Evolutionary conservation across 768 basidiomycete species (phyloP), one percentile per base, ranked within the genome.

Genomic region (Tulasnella sp.): DNA sequence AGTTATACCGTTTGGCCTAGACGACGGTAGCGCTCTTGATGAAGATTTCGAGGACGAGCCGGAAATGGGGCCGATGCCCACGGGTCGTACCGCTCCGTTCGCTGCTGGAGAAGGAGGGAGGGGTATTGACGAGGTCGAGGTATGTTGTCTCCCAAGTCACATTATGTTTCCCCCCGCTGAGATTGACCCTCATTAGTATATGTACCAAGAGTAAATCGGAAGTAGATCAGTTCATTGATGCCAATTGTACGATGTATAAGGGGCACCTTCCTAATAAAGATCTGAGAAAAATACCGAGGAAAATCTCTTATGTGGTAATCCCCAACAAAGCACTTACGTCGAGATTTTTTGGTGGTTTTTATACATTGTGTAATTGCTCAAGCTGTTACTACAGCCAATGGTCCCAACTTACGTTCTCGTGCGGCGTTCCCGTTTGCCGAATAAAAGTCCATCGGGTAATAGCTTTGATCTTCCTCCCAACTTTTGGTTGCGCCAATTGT

Each of bases 391-490:
- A n/a, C n/a, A n/a, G n/a, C n/a, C n/a, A n/a, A n/a, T n/a, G n/a
- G n/a, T n/a, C 60, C 60, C 35, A 62, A 31, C 29, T 25, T 39
- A 17, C 60, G 37, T 40, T 31, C 31, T 32, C 43, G n/a, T 14
- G 60, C 60, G 19, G 59, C 45, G 15, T 48, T 34, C 27, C 77
- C 85, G 2, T 82, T 83, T 6, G 82, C 85, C 31, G 77, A 76
- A 63, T 98, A 99, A 69, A 98, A 99, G 69, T 99, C 88, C 96
- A 99, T 99, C 2, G 89, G 85, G 71, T 99, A 98, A 6, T 72
- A 71, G 12, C 73, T 66, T 17, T 63, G 69, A 48, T 49, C 63
- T 17, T 74, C 71, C 69, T 77, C 77, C 91, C 90, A 91, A 25
- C 84, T 81, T 4, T 66, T 66, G 5, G 75, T 70, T 49, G 75